Evolutionary conservation across 345 rosid genomes (phyloP).

Genomic region (Citropsis articulata): DNA sequence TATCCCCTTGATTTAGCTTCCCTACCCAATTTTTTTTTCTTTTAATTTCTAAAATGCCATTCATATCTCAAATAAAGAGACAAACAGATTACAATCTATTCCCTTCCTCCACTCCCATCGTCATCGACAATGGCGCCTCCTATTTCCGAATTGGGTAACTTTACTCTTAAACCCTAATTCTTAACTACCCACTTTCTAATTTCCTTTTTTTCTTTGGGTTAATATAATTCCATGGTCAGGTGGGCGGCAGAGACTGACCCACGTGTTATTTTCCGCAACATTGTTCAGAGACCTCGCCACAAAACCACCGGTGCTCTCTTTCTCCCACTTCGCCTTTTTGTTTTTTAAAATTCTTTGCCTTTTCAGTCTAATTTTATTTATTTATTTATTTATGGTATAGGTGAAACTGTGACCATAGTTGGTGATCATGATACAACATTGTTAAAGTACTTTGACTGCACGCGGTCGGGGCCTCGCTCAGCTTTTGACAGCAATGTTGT

Average conservation of each 20-base stretch:
- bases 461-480: constrained; percentile 88
- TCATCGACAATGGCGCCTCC: constrained; percentile 97
- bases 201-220: too few relatives aligned
- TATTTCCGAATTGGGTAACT: constrained; percentile 92
- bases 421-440: constrained; percentile 79
- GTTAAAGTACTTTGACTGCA: constrained; percentile 89
- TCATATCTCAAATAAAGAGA: constrained; percentile 50
- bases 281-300: constrained; percentile 97
- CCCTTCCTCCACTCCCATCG: constrained; percentile 76
- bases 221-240: constrained; percentile 29
- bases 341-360: not conserved
- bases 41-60: constrained; percentile 52
- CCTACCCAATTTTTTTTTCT: too few relatives aligned
- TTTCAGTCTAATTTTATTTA: not conserved
- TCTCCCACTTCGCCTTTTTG: not conserved
- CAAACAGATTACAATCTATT: constrained; percentile 71
- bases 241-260: constrained; percentile 99
- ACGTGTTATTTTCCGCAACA: constrained; percentile 87
- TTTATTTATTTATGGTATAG: constrained; percentile 30
- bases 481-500: constrained; percentile 93
- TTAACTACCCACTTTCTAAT: too few relatives aligned
- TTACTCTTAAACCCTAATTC: constrained; percentile 32
- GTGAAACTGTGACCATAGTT: constrained; percentile 86
- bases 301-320: constrained; percentile 65
- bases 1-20: not conserved